Evolutionary conservation across 345 rosid genomes (phyloP).

Genomic region (Reutealis trisperma): DNA sequence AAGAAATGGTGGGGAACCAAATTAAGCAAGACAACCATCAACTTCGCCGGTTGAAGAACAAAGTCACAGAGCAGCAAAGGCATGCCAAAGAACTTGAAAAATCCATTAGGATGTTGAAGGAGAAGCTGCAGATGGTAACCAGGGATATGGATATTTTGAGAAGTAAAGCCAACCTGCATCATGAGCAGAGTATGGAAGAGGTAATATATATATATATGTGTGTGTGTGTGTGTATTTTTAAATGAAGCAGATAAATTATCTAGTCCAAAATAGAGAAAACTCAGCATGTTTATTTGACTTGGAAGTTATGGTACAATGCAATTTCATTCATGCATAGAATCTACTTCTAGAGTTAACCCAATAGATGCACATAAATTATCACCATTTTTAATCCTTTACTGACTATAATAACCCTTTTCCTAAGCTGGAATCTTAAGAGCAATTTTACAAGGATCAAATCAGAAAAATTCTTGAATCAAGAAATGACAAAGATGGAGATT

Average conservation of each 20-base stretch:
- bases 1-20: slow-evolving; percentile 65
- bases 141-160: slow-evolving; percentile 62
- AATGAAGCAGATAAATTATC: too few species aligned
- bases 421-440: slow-evolving; percentile 68
- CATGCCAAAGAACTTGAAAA: slow-evolving; percentile 47
- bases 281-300: too few species aligned
- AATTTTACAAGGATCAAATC: slow-evolving; percentile 59
- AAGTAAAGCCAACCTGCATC: slow-evolving; percentile 58
- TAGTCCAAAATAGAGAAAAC: too few species aligned
- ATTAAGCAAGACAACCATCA: slow-evolving; percentile 66
- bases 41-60: slow-evolving; percentile 50
- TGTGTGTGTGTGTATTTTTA: too few species aligned
- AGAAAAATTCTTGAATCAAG: slow-evolving; percentile 44
- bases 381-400: background rate
- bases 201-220: too few species aligned
- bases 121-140: slow-evolving; percentile 55
- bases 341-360: too few species aligned
- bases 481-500: slow-evolving; percentile 54
- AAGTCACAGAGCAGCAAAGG: slow-evolving; percentile 40
- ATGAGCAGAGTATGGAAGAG: slow-evolving; percentile 69
- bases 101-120: slow-evolving; percentile 43
- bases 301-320: too few species aligned
- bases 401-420: background rate
- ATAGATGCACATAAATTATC: too few species aligned
- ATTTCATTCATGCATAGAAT: too few species aligned